These are phyloP conservation scores for Apiotrichum domesticum DNA, from an alignment of 1,284 basidiomycete species.

Conservation along the genomic window DNA sequence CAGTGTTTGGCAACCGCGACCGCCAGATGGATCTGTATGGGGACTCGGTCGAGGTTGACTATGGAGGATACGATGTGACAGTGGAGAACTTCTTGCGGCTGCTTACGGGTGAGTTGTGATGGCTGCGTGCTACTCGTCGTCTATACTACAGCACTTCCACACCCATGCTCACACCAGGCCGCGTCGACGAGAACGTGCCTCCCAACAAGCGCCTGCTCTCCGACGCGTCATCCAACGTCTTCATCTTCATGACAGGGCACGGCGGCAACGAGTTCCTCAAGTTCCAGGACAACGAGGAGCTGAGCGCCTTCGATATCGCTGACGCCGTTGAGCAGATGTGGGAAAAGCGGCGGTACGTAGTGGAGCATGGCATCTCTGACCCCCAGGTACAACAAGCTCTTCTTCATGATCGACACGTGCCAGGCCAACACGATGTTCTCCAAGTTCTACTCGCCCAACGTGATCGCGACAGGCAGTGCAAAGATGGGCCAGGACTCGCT, in stretches of 20 bases:
- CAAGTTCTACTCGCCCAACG: constrained; percentile 91
- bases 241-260: constrained; percentile 97
- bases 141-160: not conserved
- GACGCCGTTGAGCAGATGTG: constrained; percentile 99
- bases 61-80: constrained; percentile 93
- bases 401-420: constrained; percentile 98
- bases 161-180: constrained; percentile 55
- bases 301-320: constrained; percentile 89
- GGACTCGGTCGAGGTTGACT: constrained; percentile 95
- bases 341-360: constrained; percentile 75
- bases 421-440: constrained; percentile 96
- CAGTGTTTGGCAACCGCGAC: constrained; percentile 77
- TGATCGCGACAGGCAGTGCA: constrained; percentile 88
- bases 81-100: constrained; percentile 92
- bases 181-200: constrained; percentile 63
- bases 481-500: constrained; percentile 87
- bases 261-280: constrained; percentile 98
- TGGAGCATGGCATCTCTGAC: no score
- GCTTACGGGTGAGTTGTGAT: constrained; percentile 62
- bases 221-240: constrained; percentile 88
- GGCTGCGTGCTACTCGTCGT: not conserved
- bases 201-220: constrained; percentile 85
- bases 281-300: constrained; percentile 98
- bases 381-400: constrained; percentile 83
- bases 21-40: constrained; percentile 85